Base-by-base conservation (phyloP, 177 flowering plant species). In the Vitis hybrid region DNA sequence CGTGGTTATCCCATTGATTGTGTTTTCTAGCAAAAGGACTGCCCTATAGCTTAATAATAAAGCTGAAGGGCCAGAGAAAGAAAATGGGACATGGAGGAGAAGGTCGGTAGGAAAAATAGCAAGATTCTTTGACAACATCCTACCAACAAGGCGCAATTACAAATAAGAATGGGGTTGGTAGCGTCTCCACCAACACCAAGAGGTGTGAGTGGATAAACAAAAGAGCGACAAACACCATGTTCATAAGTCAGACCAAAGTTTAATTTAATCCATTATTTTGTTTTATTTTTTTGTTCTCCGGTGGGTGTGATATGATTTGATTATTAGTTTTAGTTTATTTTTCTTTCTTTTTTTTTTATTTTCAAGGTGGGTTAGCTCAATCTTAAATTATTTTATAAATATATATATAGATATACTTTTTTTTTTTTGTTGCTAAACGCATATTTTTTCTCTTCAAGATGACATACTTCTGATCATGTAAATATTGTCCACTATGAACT, bases 401-500 rank as follows among this genome's bases (percentile, higher is more conserved):
- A 23, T 2, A 23, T 0, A 2, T 0, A 2, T 1, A 17, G 17
- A 17, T 17, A 17, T 17, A 17, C 17, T 18, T 18, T 21, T 21
- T 21, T 21, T 23, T 23, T 23, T 23, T 23, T 2, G 2, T 23
- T 23, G 0, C 8, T 34, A 34, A 34, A 6, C 7, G 6, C 45
- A 34, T 6, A 6, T 6, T 6, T 6, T 7, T 23, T 23, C 3
- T 0, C 26, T 23, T 23, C 0, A 23, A 23, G 3, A 23, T 23
- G 26, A 23, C 3, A 2, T 23, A 23, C 26, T 23, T 23, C 0
- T 23, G 2, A 23, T 23, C 3, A 23, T 23, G 2, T 26, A 26
- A 0, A 26, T 26, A 3, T 26, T 26, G 0, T 26, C 0, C 0
- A 26, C 0, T 26, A 0, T 26, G 0, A 26, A 26, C 4, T 26